Percentiles rank a stretch among this genome's conserved stretches.
Evolutionary conservation across 1,284 basidiomycete genomes (phyloP).

Genomic region (Melampsora larici-populina): DNA sequence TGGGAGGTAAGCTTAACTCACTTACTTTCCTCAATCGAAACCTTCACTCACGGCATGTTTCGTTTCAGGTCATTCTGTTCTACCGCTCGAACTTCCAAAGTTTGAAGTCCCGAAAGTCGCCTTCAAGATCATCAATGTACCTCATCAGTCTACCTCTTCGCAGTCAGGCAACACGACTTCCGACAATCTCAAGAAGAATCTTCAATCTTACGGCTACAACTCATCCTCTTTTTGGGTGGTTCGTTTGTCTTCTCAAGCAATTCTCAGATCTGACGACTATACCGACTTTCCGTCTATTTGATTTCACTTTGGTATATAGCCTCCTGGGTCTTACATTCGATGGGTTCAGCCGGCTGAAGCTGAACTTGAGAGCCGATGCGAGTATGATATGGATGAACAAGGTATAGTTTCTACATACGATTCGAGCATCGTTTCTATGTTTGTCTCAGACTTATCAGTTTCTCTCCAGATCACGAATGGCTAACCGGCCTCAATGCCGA

Average conservation of each 20-base stretch:
- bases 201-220: slow-evolving; percentile 34
- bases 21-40: not conserved
- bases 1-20: slow-evolving; percentile 25
- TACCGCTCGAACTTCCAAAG: slow-evolving; percentile 32
- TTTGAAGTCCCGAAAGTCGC: slow-evolving; percentile 41
- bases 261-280: slow-evolving; percentile 27
- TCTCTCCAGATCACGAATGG: slow-evolving; percentile 80
- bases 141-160: slow-evolving; percentile 7
- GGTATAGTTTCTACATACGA: slow-evolving; percentile 58
- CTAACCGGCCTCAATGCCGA: slow-evolving; percentile 80
- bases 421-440: not conserved
- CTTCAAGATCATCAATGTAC: slow-evolving; percentile 15
- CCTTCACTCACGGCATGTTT: not conserved
- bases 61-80: slow-evolving; percentile 30
- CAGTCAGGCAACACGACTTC: not conserved
- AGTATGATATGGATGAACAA: slow-evolving; percentile 99
- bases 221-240: slow-evolving; percentile 29
- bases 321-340: slow-evolving; percentile 44
- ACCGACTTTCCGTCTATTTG: slow-evolving; percentile 16
- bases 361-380: slow-evolving; percentile 86
- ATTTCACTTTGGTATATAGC: slow-evolving; percentile 31
- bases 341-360: slow-evolving; percentile 68
- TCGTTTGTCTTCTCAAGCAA: slow-evolving; percentile 20
- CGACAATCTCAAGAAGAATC: slow-evolving; percentile 26
- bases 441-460: slow-evolving; percentile 13